A percentile compares a stretch with the other conserved stretches of the same genome.
phyloP scores from a whole-genome alignment of 1,284 basidiomycete species.

The Cutaneotrichosporon cavernicola region DNA sequence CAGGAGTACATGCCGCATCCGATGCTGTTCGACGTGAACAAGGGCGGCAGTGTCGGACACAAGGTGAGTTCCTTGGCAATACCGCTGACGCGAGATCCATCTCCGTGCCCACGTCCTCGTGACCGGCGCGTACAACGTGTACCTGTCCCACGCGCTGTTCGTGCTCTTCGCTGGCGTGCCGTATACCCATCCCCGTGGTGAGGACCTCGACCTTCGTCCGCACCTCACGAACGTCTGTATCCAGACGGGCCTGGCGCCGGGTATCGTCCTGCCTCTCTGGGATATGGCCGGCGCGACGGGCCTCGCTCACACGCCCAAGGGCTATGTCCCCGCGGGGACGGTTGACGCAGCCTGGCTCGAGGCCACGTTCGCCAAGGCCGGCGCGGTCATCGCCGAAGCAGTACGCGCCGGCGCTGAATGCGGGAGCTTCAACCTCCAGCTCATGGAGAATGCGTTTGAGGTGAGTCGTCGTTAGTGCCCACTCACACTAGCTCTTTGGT shows the following conservation, averaged over 20 bases:
- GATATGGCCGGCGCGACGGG: slow-evolving; percentile 67
- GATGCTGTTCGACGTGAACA: slow-evolving; percentile 68
- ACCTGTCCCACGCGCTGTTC: slow-evolving; percentile 76
- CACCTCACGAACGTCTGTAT: slow-evolving; percentile 93
- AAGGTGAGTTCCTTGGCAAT: slow-evolving; percentile 59
- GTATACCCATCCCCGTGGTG: slow-evolving; percentile 58
- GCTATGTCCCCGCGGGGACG: slow-evolving; percentile 20
- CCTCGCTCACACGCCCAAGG: slow-evolving; percentile 38
- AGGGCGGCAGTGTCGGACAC: slow-evolving; percentile 55
- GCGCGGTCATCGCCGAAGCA: slow-evolving; percentile 69
- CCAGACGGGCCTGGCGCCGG: slow-evolving; percentile 42
- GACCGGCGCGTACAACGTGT: slow-evolving; percentile 72
- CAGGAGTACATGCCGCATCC: slow-evolving; percentile 86
- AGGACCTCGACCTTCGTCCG: slow-evolving; percentile 62
- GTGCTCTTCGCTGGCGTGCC: slow-evolving; percentile 79
- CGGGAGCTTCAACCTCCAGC: slow-evolving; percentile 59
- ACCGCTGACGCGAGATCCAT: slow-evolving; percentile 64
- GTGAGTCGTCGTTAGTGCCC: slow-evolving; percentile 36
- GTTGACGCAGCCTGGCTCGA: slow-evolving; percentile 60
- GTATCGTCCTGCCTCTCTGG: slow-evolving; percentile 66
- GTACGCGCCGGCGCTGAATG: slow-evolving; percentile 82
- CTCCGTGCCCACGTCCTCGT: slow-evolving; percentile 89
- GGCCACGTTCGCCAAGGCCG: slow-evolving; percentile 64
- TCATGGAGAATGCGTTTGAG: slow-evolving; percentile 89
- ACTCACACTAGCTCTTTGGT: slow-evolving; percentile 65